Evolutionary conservation across 2,329 filamentous ascomycete species (phyloP), one percentile per base, ranked within the genome.

Genomic region (Lasiodiplodia hormozganensis): DNA sequence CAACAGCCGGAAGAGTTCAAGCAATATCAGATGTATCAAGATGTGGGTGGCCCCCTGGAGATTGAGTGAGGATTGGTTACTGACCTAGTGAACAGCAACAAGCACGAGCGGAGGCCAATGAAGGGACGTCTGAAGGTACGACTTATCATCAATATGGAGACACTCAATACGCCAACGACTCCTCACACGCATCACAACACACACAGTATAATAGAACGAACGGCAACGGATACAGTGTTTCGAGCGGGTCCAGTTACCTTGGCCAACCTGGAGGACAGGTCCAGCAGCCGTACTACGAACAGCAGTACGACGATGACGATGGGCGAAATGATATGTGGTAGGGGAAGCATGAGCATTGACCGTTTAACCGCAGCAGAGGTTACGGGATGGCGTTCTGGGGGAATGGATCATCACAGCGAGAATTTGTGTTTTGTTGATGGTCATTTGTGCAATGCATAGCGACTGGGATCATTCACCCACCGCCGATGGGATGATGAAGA

Each of bases 281-380:
- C 14, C 70, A 75, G 53, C 71, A 73, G 21, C 66, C 72, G 12
- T 76, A 77, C 51, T 72, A 75, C 34, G 73, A 71, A 14, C 68
- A 65, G 31, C 43, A 62, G 49, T 73, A 76, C 11, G 62, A 68
- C 5, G 67, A 68, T 7, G 67, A 68, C 72, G 76, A 72, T 36
- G 73, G 76, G 65, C 76, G 79, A 40, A 77, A 79, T 60, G 78
- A 80, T 16, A 80, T 80, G 78, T 80, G 78, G 78, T 80, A 70
- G 60, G 40, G 14, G 43, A 28, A 38, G 28, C 18, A 57, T 53
- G 54, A 38, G 28, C 65, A 40, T 52, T 21, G 31, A 16, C 40
- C 43, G 25, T 60, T 34, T 31, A 38, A 11, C 53, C 11, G 2
- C 12, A 52, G 28, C 43, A 28, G 12, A 14, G 53, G 53, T 43